Base-by-base conservation (phyloP, 1,284 basidiomycete genomes). In the Bjerkandera adusta region DNA sequence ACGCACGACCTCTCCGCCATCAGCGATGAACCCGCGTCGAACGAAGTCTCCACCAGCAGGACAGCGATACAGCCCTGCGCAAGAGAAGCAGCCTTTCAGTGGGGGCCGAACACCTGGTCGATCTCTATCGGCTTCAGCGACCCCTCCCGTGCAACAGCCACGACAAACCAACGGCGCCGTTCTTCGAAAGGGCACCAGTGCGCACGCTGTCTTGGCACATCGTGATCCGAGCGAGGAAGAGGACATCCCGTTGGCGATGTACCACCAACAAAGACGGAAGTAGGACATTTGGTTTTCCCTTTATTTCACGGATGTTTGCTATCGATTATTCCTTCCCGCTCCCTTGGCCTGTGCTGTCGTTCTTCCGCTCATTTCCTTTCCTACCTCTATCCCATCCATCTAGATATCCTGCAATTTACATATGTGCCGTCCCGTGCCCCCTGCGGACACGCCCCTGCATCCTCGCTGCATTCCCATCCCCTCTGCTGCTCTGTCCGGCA, bases 201-300 rank as follows among this genome's bases (percentile, higher is more conserved):
- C 79, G n/a, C 76, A 82, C 60, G 85, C 81, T 8, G 69, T 73
- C 7, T 48, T 68, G 30, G 65, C 72, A 4, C 44, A 57, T 45
- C 29, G 67, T 61, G 70, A 69, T 56, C 45, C 55, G 38, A 71
- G 72, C 29, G 83, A 84, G 57, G 86, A 89, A 56, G 86, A 89
- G 61, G 87, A 89, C 60, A 68, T 88, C 30, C 86, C 86, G 22
- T 69, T 89, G 32, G 85, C 87, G 16, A 64, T 87, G 47, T 88
- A 81, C 73, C n/a, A n/a, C n/a, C 85, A 88, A 57, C 80, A 77
- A 58, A 73, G 79, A 60, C 72, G 76, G 50, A 60, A 59, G 51
- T 59, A 56, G 47, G 51, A 16, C 38, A 10, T 11, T 36, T 15
- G 11, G 3, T 21, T 30, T 43, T 39, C n/a, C 25, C n/a, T 30